phyloP scores from a whole-genome alignment of 495 filamentous ascomycete species.

The Penicillium subrubescens region DNA sequence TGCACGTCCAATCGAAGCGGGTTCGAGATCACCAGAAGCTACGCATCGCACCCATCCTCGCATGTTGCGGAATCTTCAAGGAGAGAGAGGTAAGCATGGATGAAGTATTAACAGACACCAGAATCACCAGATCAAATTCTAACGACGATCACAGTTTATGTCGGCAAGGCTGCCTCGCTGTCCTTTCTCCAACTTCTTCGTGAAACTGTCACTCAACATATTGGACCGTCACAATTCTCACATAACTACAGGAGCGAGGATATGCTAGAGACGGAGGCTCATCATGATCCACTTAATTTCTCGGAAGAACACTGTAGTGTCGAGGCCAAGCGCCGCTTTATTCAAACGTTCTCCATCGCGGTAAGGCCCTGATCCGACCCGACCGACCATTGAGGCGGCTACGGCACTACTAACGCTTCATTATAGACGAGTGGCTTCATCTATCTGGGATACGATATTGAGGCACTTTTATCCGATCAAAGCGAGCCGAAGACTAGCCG shows the following conservation, averaged over 20 bases:
- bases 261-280: conserved; percentile 45
- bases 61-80: conserved; percentile 41
- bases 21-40: conserved; percentile 33
- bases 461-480: conserved; percentile 11
- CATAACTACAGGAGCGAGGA: conserved; percentile 43
- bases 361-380: conserved; percentile 25
- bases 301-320: conserved; percentile 26
- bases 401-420: conserved; percentile 7
- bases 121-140: background rate
- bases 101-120: background rate
- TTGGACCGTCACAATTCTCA: conserved; percentile 46
- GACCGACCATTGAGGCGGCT: background rate
- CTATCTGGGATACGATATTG: conserved; percentile 18
- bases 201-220: conserved; percentile 44
- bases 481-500: conserved; percentile 18
- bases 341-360: conserved; percentile 32
- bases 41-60: conserved; percentile 42
- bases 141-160: conserved; percentile 30
- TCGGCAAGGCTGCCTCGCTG: conserved; percentile 44
- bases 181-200: conserved; percentile 47
- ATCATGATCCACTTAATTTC: conserved; percentile 30
- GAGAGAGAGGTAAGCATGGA: conserved; percentile 34
- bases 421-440: conserved; percentile 40
- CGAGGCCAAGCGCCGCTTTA: conserved; percentile 28
- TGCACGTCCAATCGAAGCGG: conserved; percentile 10